phyloP scores from a whole-genome alignment of 2,329 filamentous ascomycete species.

The Cladophialophora carrionii region DNA sequence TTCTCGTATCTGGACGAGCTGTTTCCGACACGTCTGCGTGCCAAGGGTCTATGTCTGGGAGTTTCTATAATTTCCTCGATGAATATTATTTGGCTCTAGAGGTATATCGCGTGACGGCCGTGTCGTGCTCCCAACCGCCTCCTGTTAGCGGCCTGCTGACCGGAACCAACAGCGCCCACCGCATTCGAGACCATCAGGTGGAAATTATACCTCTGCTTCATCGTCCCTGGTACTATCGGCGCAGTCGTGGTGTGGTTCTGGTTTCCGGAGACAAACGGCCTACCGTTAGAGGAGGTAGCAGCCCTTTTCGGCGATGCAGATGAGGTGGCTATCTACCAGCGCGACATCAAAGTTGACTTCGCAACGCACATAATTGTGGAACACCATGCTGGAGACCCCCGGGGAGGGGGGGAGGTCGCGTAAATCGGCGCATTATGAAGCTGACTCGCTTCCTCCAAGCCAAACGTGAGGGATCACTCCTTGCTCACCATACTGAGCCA shows the following conservation, averaged over 20 bases:
- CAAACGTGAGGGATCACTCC: slow-evolving; percentile 1
- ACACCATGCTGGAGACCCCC: slow-evolving; percentile 13
- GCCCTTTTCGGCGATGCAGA: slow-evolving; percentile 38
- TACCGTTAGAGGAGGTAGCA: slow-evolving; percentile 42
- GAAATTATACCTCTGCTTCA: slow-evolving; percentile 49
- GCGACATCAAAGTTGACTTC: slow-evolving; percentile 31
- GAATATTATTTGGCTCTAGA: slow-evolving; percentile 46
- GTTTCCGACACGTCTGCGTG: slow-evolving; percentile 49
- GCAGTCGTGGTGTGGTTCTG: slow-evolving; percentile 38
- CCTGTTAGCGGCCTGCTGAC: neutral
- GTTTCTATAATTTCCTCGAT: slow-evolving; percentile 45
- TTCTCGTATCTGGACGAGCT: slow-evolving; percentile 54
- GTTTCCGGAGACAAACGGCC: slow-evolving; percentile 42
- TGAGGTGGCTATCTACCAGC: slow-evolving; percentile 33
- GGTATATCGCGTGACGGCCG: slow-evolving; percentile 1
- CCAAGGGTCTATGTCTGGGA: slow-evolving; percentile 40
- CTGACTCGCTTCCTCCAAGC: slow-evolving; percentile 8
- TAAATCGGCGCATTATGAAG: slow-evolving; percentile 10
- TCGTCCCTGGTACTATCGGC: slow-evolving; percentile 39
- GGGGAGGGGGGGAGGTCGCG: neutral
- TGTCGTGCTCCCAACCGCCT: neutral
- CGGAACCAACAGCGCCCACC: slow-evolving; percentile 37
- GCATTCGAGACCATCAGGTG: slow-evolving; percentile 42
- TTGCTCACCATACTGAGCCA: neutral
- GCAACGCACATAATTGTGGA: slow-evolving; percentile 28